Percentiles rank a stretch among this genome's conserved stretches.
Conservation (phyloP, 441 rosid genomes). For the Raphanus hybrid region DNA sequence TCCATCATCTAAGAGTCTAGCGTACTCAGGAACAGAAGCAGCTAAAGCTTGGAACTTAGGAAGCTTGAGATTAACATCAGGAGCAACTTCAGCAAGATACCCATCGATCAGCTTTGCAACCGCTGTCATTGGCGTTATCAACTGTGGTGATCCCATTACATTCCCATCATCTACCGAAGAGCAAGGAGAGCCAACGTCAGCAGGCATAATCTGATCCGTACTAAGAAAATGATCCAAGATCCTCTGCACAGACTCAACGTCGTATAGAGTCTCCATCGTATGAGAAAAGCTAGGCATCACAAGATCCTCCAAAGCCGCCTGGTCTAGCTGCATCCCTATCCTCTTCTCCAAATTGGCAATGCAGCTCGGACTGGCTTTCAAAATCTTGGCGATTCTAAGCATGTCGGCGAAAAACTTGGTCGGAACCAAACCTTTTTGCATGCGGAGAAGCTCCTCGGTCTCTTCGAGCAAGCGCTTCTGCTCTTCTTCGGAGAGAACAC, state of each 20-base stretch:
- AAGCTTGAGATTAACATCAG: constrained; percentile 90
- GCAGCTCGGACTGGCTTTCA: constrained; percentile 67
- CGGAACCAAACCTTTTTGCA: constrained; percentile 82
- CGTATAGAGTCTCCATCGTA: constrained; percentile 90
- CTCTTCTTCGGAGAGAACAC: constrained; percentile 78
- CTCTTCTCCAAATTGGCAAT: constrained; percentile 75
- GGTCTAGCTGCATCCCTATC: constrained; percentile 97
- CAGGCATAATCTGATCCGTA: constrained; percentile 68
- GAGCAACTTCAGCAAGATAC: constrained; percentile 96
- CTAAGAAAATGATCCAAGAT: constrained; percentile 86
- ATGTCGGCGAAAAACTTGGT: constrained; percentile 86
- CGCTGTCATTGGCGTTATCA: constrained; percentile 76
- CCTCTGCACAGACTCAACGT: constrained; percentile 89
- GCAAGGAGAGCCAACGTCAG: constrained; percentile 79
- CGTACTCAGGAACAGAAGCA: constrained; percentile 87
- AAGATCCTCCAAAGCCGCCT: constrained; percentile 92
- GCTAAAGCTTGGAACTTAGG: constrained; percentile 93
- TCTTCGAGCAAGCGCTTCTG: constrained; percentile 82
- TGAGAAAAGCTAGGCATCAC: constrained; percentile 90
- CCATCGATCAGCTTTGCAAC: constrained; percentile 96
- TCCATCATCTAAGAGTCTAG: constrained; percentile 92
- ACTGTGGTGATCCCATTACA: constrained; percentile 78
- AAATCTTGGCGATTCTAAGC: constrained; percentile 84
- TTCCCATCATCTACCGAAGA: constrained; percentile 76
- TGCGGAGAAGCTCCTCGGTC: constrained; percentile 69